A percentile compares a stretch with the other conserved stretches of the same genome.
Evolutionary conservation across 2,329 filamentous ascomycete genomes (phyloP).

Genomic region (Cytospora schulzeri): DNA sequence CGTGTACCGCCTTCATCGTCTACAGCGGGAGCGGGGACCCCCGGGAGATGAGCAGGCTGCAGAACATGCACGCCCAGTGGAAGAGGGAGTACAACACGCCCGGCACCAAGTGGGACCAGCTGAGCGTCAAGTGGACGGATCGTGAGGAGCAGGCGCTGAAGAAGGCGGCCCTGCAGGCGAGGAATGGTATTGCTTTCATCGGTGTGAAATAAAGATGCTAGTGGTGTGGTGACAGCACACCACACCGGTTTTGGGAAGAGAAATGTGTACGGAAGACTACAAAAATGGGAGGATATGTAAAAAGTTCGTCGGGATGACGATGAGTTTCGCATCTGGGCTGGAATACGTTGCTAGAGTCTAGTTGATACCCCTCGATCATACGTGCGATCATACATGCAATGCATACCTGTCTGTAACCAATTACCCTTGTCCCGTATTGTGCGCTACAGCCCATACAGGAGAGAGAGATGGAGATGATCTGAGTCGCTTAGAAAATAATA

Average conservation of each 20-base stretch:
- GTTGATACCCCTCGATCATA: slow-evolving; percentile 12
- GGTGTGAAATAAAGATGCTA: slow-evolving; percentile 56
- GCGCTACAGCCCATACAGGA: neutral
- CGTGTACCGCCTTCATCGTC: slow-evolving; percentile 66
- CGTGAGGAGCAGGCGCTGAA: slow-evolving; percentile 64
- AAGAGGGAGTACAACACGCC: slow-evolving; percentile 66
- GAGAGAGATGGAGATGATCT: neutral
- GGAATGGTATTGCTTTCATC: slow-evolving; percentile 66
- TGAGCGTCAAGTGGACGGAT: slow-evolving; percentile 70
- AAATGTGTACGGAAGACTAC: neutral
- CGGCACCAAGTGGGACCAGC: slow-evolving; percentile 66
- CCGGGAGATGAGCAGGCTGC: slow-evolving; percentile 64
- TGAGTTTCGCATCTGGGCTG: neutral
- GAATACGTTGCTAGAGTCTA: neutral
- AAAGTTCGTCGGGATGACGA: neutral
- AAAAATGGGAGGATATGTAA: too few relatives aligned
- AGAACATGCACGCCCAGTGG: slow-evolving; percentile 62
- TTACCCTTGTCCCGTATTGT: neutral
- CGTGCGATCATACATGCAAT: neutral
- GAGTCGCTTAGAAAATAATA: neutral
- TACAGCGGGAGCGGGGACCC: slow-evolving; percentile 69
- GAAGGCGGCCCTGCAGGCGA: slow-evolving; percentile 57
- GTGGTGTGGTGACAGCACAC: neutral
- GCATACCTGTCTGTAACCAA: neutral
- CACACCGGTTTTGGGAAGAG: neutral